Evolutionary conservation across 192 early-diverging fungal genomes (phyloP), one percentile per base, ranked within the genome.

Genomic region (Geranomyces variabilis): DNA sequence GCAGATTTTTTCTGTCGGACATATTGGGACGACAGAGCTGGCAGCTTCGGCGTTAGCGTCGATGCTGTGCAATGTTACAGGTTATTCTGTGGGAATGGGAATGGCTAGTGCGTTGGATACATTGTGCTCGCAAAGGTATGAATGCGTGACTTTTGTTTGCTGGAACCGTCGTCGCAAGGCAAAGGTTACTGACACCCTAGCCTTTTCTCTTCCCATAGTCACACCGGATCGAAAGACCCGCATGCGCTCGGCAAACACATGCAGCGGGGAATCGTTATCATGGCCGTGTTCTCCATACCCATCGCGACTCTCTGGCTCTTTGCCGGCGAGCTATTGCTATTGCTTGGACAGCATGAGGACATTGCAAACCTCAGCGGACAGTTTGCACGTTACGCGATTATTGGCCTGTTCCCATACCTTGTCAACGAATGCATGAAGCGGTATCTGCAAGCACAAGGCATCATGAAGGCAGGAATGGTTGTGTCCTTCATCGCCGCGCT

Each of bases 401-500:
- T 90, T 1, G 93, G 93, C 1, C 85, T 89, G 31, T 86, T 91
- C 31, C 90, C 94, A 1, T 88, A 83, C 77, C 77, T 97, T 76
- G 81, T 86, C 21, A 91, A 91, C 84, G 94, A 97, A 66, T 92
- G 91, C 73, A 72, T 94, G 55, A 92, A 94, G 73, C 86, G 93
- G 65, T 97, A 85, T 70, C 80, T 97, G 26, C 93, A 96, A 71
- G 89, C 90, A 0, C 96, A 98, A 82, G 85, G 81, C 22, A 90
- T 90, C 73, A 95, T 98, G 96, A 84, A 90, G 30, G 93, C 91
- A 0, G 85, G 83, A 41, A 92, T 94, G 30, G 84, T 82, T 63
- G 86, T 96, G 21, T 81, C 94, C 30, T 51, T 90, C 24, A 77
- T 90, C 49, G 87, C 87, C 1, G 67, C 90, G 28, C 92, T 92